Evolutionary conservation across 2,329 filamentous ascomycete species (phyloP).

Genomic region (Nothophoma quercina): DNA sequence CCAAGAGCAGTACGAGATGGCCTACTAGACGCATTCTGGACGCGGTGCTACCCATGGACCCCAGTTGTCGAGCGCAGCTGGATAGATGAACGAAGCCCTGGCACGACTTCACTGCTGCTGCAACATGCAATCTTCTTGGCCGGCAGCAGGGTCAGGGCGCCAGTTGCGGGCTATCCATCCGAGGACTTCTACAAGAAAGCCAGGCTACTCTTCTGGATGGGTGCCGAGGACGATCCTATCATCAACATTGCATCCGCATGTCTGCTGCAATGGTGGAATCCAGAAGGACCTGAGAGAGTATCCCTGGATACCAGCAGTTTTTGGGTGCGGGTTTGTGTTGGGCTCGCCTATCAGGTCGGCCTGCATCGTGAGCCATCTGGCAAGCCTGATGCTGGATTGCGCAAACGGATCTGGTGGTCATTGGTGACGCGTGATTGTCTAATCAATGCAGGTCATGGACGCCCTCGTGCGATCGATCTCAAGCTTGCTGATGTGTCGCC

Average conservation of each 20-base stretch:
- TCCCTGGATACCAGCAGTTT: constrained; percentile 56
- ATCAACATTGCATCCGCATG: constrained; percentile 51
- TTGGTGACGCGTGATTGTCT: constrained; percentile 52
- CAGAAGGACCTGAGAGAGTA: constrained; percentile 51
- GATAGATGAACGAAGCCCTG: constrained; percentile 44
- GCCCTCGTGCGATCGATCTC: constrained; percentile 52
- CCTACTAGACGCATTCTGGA: constrained; percentile 52
- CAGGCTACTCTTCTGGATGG: constrained; percentile 45
- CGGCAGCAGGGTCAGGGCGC: constrained; percentile 52
- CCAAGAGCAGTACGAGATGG: constrained; percentile 44
- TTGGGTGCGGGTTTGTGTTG: constrained; percentile 54
- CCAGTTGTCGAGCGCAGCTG: constrained; percentile 53
- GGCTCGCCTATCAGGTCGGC: constrained; percentile 54
- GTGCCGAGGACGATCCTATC: constrained; percentile 48
- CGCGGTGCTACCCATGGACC: constrained; percentile 52
- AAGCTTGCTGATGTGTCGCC: constrained; percentile 51
- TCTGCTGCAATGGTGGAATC: constrained; percentile 55
- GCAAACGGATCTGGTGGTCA: constrained; percentile 55
- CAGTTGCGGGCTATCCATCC: constrained; percentile 41
- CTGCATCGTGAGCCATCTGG: constrained; percentile 53
- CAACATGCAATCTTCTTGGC: constrained; percentile 53
- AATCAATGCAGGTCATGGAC: constrained; percentile 52
- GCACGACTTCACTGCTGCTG: constrained; percentile 39
- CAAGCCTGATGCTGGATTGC: constrained; percentile 45
- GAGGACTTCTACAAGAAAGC: constrained; percentile 47